phyloP scores from a whole-genome alignment of 1,284 basidiomycete species.

The Afroboletus lepidellus region DNA sequence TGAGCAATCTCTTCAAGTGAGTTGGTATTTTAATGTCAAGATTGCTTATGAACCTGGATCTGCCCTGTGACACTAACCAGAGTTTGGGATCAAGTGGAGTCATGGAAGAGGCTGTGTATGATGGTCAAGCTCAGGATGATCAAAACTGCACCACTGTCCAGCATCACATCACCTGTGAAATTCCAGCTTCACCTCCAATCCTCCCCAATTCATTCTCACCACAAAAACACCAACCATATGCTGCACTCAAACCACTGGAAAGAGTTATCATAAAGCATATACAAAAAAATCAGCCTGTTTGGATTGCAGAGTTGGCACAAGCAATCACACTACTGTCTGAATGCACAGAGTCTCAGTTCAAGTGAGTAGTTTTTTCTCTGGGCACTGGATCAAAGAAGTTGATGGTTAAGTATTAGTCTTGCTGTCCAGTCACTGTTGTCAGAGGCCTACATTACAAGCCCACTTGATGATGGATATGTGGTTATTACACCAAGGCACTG shows the following conservation, averaged over 20 bases:
- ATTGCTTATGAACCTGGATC: neutral
- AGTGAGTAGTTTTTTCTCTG: constrained; percentile 15
- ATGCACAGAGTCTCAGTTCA: constrained; percentile 25
- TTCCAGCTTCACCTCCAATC: neutral
- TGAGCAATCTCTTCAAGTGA: constrained; percentile 13
- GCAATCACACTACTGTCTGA: constrained; percentile 9
- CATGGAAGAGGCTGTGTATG: neutral
- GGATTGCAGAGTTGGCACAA: constrained; percentile 15
- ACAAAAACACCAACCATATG: constrained; percentile 24
- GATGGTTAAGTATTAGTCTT: constrained; percentile 10
- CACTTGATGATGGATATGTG: constrained; percentile 30
- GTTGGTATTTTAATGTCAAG: neutral
- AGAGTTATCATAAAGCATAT: constrained; percentile 24
- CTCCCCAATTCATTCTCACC: constrained; percentile 23
- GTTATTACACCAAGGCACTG: constrained; percentile 31
- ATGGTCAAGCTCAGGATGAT: neutral
- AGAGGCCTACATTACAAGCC: constrained; percentile 34
- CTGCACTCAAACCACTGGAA: constrained; percentile 17
- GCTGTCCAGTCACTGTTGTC: constrained; percentile 23
- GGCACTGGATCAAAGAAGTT: neutral
- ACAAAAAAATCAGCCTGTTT: constrained; percentile 5
- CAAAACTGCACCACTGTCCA: neutral
- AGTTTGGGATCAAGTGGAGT: neutral
- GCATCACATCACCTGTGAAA: neutral
- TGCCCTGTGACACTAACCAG: constrained; percentile 7